Percentiles rank a stretch among this genome's conserved stretches.
Conservation (phyloP, 106 monocot species). For the Xerophyta viscosa region DNA sequence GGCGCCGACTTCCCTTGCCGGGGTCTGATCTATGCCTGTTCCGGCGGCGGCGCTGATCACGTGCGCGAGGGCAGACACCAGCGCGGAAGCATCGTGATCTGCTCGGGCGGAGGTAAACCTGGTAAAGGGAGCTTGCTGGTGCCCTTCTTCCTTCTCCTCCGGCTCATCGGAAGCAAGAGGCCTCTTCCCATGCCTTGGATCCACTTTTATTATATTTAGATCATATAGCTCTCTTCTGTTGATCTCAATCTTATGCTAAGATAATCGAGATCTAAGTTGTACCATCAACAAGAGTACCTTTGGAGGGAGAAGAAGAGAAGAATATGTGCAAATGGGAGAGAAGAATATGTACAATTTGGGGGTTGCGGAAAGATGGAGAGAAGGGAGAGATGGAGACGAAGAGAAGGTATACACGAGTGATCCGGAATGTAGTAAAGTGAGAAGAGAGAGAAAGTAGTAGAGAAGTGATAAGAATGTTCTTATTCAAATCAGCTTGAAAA, state of each 20-base stretch:
- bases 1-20: neutral
- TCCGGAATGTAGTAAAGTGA: neutral
- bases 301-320: neutral
- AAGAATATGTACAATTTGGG: neutral
- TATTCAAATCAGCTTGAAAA: too few species aligned
- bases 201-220: conserved; percentile 55
- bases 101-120: conserved; percentile 23
- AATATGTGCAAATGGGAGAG: too few species aligned
- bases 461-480: conserved; percentile 2
- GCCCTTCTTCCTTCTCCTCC: conserved; percentile 28
- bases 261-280: too few species aligned
- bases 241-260: too few species aligned
- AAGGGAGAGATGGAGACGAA: neutral
- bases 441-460: conserved; percentile 1
- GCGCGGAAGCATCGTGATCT: conserved; percentile 44
- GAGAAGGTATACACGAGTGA: too few species aligned
- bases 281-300: neutral
- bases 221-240: too few species aligned
- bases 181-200: conserved; percentile 69
- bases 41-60: conserved; percentile 23
- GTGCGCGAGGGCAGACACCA: conserved; percentile 60
- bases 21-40: neutral
- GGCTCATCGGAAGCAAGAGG: conserved; percentile 27
- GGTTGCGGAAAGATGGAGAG: neutral
- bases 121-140: neutral